Evolutionary conservation across 2,329 filamentous ascomycete species (phyloP), one percentile per base, ranked within the genome.

Genomic region (Trichothecium sympodiale): DNA sequence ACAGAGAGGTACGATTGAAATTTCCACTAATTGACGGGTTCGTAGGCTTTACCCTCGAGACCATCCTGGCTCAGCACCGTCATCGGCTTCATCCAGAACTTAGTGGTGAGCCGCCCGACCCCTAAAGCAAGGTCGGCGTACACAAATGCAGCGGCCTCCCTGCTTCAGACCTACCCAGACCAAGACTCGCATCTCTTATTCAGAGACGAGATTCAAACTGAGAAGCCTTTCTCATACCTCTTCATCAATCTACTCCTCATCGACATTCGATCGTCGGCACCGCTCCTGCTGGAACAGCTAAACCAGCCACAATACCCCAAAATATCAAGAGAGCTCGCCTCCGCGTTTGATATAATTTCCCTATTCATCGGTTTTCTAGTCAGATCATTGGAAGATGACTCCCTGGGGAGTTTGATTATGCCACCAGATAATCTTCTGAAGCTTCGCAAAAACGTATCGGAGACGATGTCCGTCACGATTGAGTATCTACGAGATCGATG

Each of bases 401-500:
- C 52, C 4, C 41, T 50, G 5, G 29, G 17, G 20, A 48, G 50
- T 4, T 56, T 72, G 30, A 50, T 62, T 25, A 67, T 77, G 57
- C 54, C 69, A 1, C 69, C 76, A 0, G 73, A 78, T 37, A 65
- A 69, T 17, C 64, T 83, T 17, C 59, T 83, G 12, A 76, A 74
- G 45, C 56, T 83, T 5, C 67, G 75, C 28, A 72, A 66, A 34
- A 61, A 67, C 36, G 67, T 83, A 34, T 64, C 69, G 1, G 79
- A 83, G 47, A 75, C 77, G 4, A 65, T 82, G 48, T 74, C 74
- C 0, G 54, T 77, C 2, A 67, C 70, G 0, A 67, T 78, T 40
- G 79, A 83, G 54, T 79, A 77, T 50, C 62, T 83, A 2, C 69
- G 77, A 29, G 80, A 83, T 48, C 61, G 78, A n/a, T 83, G 75